Evolutionary conservation across 2,329 filamentous ascomycete species (phyloP).

Genomic region (Colletotrichum magnum): DNA sequence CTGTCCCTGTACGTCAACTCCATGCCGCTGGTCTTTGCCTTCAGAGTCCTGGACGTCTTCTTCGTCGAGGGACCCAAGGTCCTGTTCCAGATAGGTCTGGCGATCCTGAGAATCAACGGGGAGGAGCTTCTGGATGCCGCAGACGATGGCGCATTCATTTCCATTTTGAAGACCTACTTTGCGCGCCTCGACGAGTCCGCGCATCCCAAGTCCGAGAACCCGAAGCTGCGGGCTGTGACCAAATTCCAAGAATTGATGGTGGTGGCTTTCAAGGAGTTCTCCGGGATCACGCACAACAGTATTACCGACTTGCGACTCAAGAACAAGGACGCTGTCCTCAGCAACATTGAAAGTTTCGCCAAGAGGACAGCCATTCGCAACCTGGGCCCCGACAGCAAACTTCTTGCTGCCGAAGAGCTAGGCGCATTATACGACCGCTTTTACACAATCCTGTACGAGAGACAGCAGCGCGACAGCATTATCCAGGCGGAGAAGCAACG

Average conservation of each 20-base stretch:
- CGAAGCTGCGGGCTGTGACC: conserved; percentile 93
- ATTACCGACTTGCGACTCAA: conserved; percentile 90
- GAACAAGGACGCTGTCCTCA: conserved; percentile 94
- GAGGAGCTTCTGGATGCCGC: conserved; percentile 94
- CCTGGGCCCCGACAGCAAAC: conserved; percentile 94
- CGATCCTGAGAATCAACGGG: conserved; percentile 97
- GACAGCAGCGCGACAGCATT: conserved; percentile 85
- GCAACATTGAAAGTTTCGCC: conserved; percentile 96
- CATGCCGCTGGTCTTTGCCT: conserved; percentile 98
- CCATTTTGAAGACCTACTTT: conserved; percentile 95
- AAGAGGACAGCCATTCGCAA: conserved; percentile 98
- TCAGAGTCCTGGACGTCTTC: conserved; percentile 96
- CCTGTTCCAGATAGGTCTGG: conserved; percentile 94
- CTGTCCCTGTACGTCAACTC: conserved; percentile 99
- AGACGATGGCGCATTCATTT: conserved; percentile 97
- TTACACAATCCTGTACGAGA: conserved; percentile 91
- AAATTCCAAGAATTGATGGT: conserved; percentile 99
- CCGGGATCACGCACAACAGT: conserved; percentile 92
- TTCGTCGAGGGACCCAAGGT: conserved; percentile 98
- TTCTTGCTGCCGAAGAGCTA: conserved; percentile 86
- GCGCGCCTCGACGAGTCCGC: conserved; percentile 93
- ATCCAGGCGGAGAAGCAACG: conserved; percentile 82
- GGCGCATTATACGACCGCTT: conserved; percentile 94
- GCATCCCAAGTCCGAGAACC: conserved; percentile 94
- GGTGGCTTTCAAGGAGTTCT: conserved; percentile 98